Evolutionary conservation across 2,329 filamentous ascomycete genomes (phyloP).

Genomic region (Dryadomyces quercivorus): DNA sequence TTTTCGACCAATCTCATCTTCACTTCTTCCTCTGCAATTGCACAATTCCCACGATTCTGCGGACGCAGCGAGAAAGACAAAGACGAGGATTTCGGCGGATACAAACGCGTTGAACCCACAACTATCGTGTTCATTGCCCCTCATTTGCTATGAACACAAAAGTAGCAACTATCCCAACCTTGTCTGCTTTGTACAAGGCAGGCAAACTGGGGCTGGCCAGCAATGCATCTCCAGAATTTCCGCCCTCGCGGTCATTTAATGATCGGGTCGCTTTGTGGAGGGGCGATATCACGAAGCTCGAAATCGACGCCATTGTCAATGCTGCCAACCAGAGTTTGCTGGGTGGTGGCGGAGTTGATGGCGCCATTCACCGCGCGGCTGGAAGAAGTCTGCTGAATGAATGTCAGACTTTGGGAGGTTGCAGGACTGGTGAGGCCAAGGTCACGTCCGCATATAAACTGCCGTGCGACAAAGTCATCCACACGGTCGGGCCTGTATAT

Average conservation of each 20-base stretch:
- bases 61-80: no score
- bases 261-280: slow-evolving; percentile 56
- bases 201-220: background rate
- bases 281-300: slow-evolving; percentile 70
- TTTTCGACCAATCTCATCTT: no score
- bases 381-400: slow-evolving; percentile 56
- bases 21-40: no score
- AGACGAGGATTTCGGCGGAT: no score
- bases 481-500: slow-evolving; percentile 83
- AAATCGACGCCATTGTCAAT: slow-evolving; percentile 79
- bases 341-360: slow-evolving; percentile 84
- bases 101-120: no score
- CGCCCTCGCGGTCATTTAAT: slow-evolving; percentile 48
- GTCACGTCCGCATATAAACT: slow-evolving; percentile 69
- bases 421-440: slow-evolving; percentile 65
- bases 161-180: background rate
- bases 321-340: slow-evolving; percentile 71
- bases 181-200: background rate
- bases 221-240: no score
- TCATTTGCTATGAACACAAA: background rate
- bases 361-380: slow-evolving; percentile 75
- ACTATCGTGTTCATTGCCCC: background rate
- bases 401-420: slow-evolving; percentile 61
- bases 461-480: slow-evolving; percentile 70
- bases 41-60: no score